Base-by-base conservation (phyloP, 228 moss, liverwort and hornwort species). In the Sphagnum magellanicum region DNA sequence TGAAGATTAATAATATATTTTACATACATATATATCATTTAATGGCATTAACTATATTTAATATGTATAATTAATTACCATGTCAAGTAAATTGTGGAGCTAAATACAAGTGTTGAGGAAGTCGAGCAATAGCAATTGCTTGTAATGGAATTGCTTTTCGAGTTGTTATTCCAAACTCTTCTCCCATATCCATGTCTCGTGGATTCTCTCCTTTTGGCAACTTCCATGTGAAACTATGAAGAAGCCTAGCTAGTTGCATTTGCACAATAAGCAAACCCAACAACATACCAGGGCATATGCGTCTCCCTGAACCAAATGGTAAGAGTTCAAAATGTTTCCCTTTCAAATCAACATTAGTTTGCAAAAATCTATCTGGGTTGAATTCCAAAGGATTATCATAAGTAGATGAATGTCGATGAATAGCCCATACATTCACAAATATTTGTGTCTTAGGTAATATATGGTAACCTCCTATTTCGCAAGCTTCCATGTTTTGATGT, bases 241-340 rank as follows among this genome's bases (percentile, higher is more conserved):
- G 6, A 9, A 89, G 60, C 16, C 73, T 74, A 5, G 83, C 81
- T 48, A 89, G 71, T 8, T 65, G 69, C 50, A 78, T 53, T 8
- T 83, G 78, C 12, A 89, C 83, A 10, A 71, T 83, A 0, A 67
- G 0, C 10, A 70, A 16, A 48, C 86, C 89, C 12, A 86, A 59
- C 5, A 7, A 72, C 51, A 83, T 48, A 10, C 64, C 89, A 6
- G 83, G 83, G 76, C 89, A 89, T 14, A 81, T 75, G 3, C 88
- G 74, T 50, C 88, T 73, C 10, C 88, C 88, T 16, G 79, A 65
- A 4, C 88, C 88, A 46, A 88, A 88, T 6, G 88, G 88, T 12
- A 88, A 68, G n/a, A 88, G 77, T 17, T 79, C 75, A 76, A 76
- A 81, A 50, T 84, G 63, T 55, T 76, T 75, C 51, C 82, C 88